Base-by-base conservation (phyloP, 129 eudicot species). In the Arctium minus region DNA sequence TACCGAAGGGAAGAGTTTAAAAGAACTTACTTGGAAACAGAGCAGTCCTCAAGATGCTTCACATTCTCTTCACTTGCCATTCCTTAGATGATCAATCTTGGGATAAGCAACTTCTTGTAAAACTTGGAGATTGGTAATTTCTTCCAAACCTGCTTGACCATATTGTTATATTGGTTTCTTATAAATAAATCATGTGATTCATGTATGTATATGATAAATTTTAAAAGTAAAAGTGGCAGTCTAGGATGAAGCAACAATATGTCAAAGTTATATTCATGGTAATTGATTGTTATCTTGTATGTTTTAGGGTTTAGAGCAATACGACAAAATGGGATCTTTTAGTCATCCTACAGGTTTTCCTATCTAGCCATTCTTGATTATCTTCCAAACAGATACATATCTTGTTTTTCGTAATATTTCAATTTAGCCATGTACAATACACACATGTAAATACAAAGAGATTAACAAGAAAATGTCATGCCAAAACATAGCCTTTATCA, bases 21-120 rank as follows among this genome's bases (percentile, higher is more conserved):
- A 86, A 37, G 5, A 50, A 76, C 88, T 38, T 46, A 95, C 98
- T 95, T 95, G 86, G 98, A 82, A 80, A 95, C 97, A 42, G 98
- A 87, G 85, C 98, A 95, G 68, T 95, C 98, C 82, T 95, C 98
- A 15, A 95, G 90, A 35, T 92, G 94, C 89, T 95, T 95, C 68
- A 82, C 92, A 46, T 84, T 83, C 48, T 84, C 92, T 85, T 88
- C 84, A 6, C 82, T 92, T 35, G 92, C 86, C 97, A 92, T 92
- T 80, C 44, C 73, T 82, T 36, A n/a, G 68, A 71, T 42, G 70
- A 83, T 71, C 15, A 78, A 56, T n/a, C 70, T 30, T 18, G 15
- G 56, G 44, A 64, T 60, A 53, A 15, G 35, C 74, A 39, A 62
- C 68, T 64, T 73, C 60, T 81, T 37, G 64, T 72, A 50, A 72